phyloP scores from a whole-genome alignment of 2,329 filamentous ascomycete genomes.

The Sarocladium oryzae region DNA sequence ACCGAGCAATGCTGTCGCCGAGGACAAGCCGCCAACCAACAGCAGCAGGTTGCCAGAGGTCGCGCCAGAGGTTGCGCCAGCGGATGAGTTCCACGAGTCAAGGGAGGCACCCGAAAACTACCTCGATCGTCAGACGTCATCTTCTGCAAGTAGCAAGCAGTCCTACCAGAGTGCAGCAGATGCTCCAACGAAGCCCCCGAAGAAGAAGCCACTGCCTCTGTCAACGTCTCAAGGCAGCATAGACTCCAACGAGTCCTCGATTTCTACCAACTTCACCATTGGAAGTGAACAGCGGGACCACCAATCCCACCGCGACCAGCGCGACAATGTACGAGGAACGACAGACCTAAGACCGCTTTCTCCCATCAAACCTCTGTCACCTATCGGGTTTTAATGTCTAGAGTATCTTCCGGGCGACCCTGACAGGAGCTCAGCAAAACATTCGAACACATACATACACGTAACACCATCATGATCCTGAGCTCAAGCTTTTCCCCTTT shows the following conservation, averaged over 20 bases:
- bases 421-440: not conserved
- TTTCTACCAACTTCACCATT: constrained; percentile 40
- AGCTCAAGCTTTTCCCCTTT: not conserved
- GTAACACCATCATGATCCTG: not conserved
- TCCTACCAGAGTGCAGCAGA: constrained; percentile 15
- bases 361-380: constrained; percentile 60
- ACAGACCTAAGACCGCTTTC: constrained; percentile 51
- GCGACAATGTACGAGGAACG: constrained; percentile 13
- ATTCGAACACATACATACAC: too few species aligned
- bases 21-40: constrained; percentile 2
- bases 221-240: constrained; percentile 34
- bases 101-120: not conserved
- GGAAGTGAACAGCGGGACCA: constrained; percentile 29
- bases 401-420: too few species aligned
- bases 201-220: constrained; percentile 7
- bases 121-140: not conserved
- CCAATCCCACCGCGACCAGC: not conserved
- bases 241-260: constrained; percentile 34
- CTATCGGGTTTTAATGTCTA: constrained; percentile 46
- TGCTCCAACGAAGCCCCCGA: not conserved
- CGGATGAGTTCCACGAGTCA: constrained; percentile 5
- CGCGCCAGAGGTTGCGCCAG: not conserved
- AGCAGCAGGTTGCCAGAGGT: not conserved
- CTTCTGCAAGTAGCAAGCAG: constrained; percentile 14
- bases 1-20: constrained; percentile 17